Evolutionary conservation across 306 rosid species (phyloP).

Genomic region (Morella rubra): DNA sequence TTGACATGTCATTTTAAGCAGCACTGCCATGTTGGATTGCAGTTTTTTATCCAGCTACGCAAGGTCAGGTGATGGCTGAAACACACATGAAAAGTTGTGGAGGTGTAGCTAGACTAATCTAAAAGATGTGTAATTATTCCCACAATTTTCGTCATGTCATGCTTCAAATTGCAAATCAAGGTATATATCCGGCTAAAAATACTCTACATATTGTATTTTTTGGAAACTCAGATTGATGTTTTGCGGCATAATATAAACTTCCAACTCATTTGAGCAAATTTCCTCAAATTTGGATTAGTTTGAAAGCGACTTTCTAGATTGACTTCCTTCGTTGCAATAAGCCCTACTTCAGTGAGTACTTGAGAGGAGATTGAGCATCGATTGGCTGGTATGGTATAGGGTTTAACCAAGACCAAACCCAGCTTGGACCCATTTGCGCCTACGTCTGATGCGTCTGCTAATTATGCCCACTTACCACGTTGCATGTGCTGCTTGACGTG

Average conservation of each 20-base stretch:
- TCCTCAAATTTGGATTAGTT: not conserved
- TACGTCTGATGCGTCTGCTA: not conserved
- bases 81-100: slow-evolving; percentile 30
- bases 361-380: too few relatives aligned
- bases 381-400: too few relatives aligned
- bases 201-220: slow-evolving; percentile 35
- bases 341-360: too few relatives aligned
- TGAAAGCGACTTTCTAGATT: not conserved
- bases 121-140: slow-evolving; percentile 44
- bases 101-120: slow-evolving; percentile 23
- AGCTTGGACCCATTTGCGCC: too few relatives aligned
- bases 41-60: slow-evolving; percentile 45
- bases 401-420: too few relatives aligned
- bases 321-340: too few relatives aligned
- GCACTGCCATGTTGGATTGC: slow-evolving; percentile 19
- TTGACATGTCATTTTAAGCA: slow-evolving; percentile 63
- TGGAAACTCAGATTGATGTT: slow-evolving; percentile 5
- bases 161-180: slow-evolving; percentile 28
- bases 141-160: slow-evolving; percentile 33
- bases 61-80: slow-evolving; percentile 21
- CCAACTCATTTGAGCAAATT: not conserved
- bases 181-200: slow-evolving; percentile 42
- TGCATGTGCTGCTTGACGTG: not conserved
- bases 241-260: slow-evolving; percentile 9
- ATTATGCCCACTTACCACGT: not conserved